A percentile compares a stretch with the other conserved stretches of the same genome.
Conservation (phyloP, 805 yeast species). For the Hanseniaspora guilliermondii region DNA sequence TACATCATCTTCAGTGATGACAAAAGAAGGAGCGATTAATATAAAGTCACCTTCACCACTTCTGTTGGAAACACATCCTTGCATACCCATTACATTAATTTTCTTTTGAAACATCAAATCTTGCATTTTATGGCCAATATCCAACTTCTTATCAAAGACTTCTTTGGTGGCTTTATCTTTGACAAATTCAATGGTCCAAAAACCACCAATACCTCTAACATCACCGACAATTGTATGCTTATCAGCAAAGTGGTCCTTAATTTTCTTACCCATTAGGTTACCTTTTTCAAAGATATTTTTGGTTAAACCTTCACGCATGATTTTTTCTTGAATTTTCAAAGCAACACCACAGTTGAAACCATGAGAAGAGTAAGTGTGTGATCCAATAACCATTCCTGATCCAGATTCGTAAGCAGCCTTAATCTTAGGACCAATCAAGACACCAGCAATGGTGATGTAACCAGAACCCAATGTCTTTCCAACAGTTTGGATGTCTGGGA, state of each 20-base stretch:
- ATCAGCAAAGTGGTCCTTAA: constrained; percentile 26
- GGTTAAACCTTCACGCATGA: constrained; percentile 26
- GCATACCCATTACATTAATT: constrained; percentile 35
- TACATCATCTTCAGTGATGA: constrained; percentile 33
- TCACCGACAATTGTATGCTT: constrained; percentile 39
- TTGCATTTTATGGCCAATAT: constrained; percentile 29
- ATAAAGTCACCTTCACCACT: constrained; percentile 29
- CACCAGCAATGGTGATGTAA: constrained; percentile 37
- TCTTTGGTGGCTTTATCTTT: constrained; percentile 42
- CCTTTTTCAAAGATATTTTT: constrained; percentile 36
- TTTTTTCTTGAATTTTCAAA: constrained; percentile 35
- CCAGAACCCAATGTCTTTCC: constrained; percentile 43
- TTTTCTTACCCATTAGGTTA: constrained; percentile 30
- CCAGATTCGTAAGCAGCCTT: constrained; percentile 31
- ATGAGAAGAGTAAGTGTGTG: constrained; percentile 41
- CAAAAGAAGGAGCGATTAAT: constrained; percentile 38
- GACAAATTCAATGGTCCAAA: constrained; percentile 47
- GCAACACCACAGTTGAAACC: constrained; percentile 38
- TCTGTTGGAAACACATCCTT: constrained; percentile 32
- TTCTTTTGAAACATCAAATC: constrained; percentile 34
- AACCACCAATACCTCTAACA: constrained; percentile 51
- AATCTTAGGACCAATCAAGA: constrained; percentile 32
- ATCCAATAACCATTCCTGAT: constrained; percentile 32
- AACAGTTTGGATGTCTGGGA: constrained; percentile 37
- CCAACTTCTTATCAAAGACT: constrained; percentile 31